phyloP scores from a whole-genome alignment of 805 yeast species.

The Candida krabiensis region DNA sequence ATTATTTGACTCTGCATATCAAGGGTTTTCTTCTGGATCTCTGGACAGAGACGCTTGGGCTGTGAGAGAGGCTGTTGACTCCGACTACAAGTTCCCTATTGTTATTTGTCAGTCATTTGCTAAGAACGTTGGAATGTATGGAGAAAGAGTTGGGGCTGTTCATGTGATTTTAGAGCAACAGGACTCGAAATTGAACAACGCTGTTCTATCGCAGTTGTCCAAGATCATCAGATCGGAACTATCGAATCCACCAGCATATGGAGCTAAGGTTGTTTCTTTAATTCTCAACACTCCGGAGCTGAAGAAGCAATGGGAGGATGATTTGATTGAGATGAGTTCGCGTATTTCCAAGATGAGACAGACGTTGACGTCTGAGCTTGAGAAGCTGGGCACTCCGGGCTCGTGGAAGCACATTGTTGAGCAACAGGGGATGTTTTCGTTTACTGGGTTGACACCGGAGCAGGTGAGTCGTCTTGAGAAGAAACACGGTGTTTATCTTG shows the following conservation, averaged over 20 bases:
- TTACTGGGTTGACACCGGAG: conserved; percentile 77
- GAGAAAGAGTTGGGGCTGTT: conserved; percentile 95
- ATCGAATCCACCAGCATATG: conserved; percentile 94
- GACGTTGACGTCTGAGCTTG: conserved; percentile 59
- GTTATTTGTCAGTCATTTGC: conserved; percentile 94
- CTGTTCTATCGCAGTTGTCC: conserved; percentile 74
- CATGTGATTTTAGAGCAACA: conserved; percentile 63
- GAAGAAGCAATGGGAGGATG: conserved; percentile 77
- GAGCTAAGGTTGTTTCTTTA: conserved; percentile 84
- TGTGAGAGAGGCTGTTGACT: conserved; percentile 60
- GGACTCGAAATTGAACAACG: conserved; percentile 44
- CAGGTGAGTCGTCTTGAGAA: conserved; percentile 77
- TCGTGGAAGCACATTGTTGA: conserved; percentile 86
- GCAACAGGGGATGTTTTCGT: conserved; percentile 97
- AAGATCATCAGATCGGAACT: conserved; percentile 78
- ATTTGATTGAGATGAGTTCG: conserved; percentile 82
- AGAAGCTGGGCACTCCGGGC: conserved; percentile 75
- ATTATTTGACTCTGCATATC: conserved; percentile 92
- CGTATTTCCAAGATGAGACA: conserved; percentile 81
- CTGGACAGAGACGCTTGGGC: conserved; percentile 84
- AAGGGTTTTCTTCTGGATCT: conserved; percentile 93
- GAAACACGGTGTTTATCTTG: conserved; percentile 80
- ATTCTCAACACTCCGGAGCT: conserved; percentile 69
- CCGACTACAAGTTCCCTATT: conserved; percentile 53
- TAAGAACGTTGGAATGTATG: conserved; percentile 94